Conservation (phyloP, 805 yeast genomes). For the Starmerella geochares region DNA sequence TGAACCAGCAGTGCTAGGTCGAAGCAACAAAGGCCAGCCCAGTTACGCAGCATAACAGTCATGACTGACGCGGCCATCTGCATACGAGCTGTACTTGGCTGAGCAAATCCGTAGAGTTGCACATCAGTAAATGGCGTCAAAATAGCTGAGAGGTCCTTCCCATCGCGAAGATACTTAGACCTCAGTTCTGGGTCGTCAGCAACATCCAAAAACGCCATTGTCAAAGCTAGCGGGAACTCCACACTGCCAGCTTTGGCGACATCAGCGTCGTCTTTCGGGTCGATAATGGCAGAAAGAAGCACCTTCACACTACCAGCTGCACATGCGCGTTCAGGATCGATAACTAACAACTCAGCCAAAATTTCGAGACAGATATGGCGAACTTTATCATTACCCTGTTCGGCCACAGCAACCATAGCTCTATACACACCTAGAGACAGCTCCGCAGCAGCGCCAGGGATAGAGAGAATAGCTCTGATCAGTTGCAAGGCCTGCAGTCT, state of each 20-base stretch:
- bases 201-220: constrained; percentile 44
- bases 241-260: neutral
- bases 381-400: constrained; percentile 43
- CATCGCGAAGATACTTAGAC: constrained; percentile 41
- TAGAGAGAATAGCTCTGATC: constrained; percentile 50
- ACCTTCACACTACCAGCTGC: constrained; percentile 40
- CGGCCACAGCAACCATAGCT: constrained; percentile 55
- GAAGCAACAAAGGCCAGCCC: constrained; percentile 67
- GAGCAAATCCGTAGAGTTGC: constrained; percentile 34
- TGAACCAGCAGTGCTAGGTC: constrained; percentile 37
- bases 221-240: constrained; percentile 28
- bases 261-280: constrained; percentile 17
- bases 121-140: constrained; percentile 63
- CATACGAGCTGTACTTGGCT: constrained; percentile 44
- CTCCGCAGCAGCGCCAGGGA: constrained; percentile 43
- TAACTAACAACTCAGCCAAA: constrained; percentile 41
- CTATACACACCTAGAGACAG: constrained; percentile 55
- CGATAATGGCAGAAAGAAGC: constrained; percentile 41
- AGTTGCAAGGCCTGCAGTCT: constrained; percentile 69
- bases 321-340: constrained; percentile 37
- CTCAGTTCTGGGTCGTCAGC: constrained; percentile 50
- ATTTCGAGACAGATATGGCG: constrained; percentile 45
- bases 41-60: constrained; percentile 51
- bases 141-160: constrained; percentile 51
- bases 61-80: constrained; percentile 53